A percentile compares a stretch with the other conserved stretches of the same genome.
phyloP scores from a whole-genome alignment of 2,329 filamentous ascomycete genomes.

The Colletotrichum salicis region DNA sequence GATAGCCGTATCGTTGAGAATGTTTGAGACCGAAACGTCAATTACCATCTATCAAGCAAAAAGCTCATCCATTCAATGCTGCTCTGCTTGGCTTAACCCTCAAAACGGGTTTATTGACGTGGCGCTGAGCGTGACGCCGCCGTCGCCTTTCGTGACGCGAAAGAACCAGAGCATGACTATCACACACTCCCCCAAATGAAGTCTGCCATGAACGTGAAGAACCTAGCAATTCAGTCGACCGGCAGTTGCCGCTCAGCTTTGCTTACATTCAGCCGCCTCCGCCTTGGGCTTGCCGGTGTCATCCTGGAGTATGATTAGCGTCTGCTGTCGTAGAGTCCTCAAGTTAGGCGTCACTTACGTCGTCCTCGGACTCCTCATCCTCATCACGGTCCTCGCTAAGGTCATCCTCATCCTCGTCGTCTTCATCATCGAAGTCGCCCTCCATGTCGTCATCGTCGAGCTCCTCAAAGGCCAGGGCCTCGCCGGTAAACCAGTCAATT shows the following conservation, averaged over 20 bases:
- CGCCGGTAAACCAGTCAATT: slow-evolving; percentile 99
- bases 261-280: slow-evolving; percentile 95
- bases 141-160: slow-evolving; percentile 12
- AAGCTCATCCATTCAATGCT: slow-evolving; percentile 1
- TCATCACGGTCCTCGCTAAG: slow-evolving; percentile 87
- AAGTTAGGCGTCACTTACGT: slow-evolving; percentile 59
- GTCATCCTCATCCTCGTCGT: slow-evolving; percentile 92
- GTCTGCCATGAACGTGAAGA: slow-evolving; percentile 7
- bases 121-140: slow-evolving; percentile 3
- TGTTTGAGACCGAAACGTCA: slow-evolving; percentile 23
- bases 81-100: slow-evolving; percentile 23
- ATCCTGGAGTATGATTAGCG: slow-evolving; percentile 65
- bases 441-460: slow-evolving; percentile 84
- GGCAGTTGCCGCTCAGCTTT: slow-evolving; percentile 73
- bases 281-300: slow-evolving; percentile 91
- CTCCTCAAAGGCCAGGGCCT: slow-evolving; percentile 96
- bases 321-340: neutral
- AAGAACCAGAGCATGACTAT: slow-evolving; percentile 12
- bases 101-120: neutral
- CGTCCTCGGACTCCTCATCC: slow-evolving; percentile 81
- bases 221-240: slow-evolving; percentile 41
- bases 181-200: slow-evolving; percentile 12
- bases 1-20: slow-evolving; percentile 17
- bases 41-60: slow-evolving; percentile 37
- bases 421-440: slow-evolving; percentile 85